These are phyloP conservation scores for Chaetomium fimeti DNA, from an alignment of 495 filamentous ascomycete genomes.

Conservation along the genomic window DNA sequence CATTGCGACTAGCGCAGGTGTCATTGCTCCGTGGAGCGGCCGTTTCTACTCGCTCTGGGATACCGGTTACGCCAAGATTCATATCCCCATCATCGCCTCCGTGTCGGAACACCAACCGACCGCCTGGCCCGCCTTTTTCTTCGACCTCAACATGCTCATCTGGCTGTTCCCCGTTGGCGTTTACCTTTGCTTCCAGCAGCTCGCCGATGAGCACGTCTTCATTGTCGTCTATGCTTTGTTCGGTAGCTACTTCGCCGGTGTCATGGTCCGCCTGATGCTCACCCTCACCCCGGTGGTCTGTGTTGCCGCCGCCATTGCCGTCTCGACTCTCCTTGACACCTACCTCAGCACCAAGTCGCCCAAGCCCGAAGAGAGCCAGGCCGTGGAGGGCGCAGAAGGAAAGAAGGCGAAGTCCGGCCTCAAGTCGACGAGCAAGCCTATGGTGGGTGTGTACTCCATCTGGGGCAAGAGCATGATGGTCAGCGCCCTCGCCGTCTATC, in stretches of 20 bases:
- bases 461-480: conserved; percentile 75
- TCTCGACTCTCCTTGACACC: conserved; percentile 85
- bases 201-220: conserved; percentile 97
- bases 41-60: conserved; percentile 99
- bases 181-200: conserved; percentile 92
- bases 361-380: conserved; percentile 47
- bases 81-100: conserved; percentile 99
- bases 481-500: conserved; percentile 69
- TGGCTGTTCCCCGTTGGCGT: conserved; percentile 99
- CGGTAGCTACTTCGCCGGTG: conserved; percentile 95
- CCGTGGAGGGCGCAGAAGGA: conserved; percentile 50
- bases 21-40: conserved; percentile 96
- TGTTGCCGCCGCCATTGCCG: conserved; percentile 84
- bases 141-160: conserved; percentile 96
- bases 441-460: conserved; percentile 79
- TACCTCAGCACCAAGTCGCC: conserved; percentile 66
- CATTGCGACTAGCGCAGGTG: conserved; percentile 76
- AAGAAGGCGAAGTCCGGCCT: conserved; percentile 59
- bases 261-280: conserved; percentile 99
- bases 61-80: conserved; percentile 98
- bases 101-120: conserved; percentile 99
- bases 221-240: conserved; percentile 95
- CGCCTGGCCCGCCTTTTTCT: conserved; percentile 99
- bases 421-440: conserved; percentile 66
- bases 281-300: conserved; percentile 96